Evolutionary conservation across 192 early-diverging fungal species (phyloP).

Genomic region (Rhizoclosmatium globosum): DNA sequence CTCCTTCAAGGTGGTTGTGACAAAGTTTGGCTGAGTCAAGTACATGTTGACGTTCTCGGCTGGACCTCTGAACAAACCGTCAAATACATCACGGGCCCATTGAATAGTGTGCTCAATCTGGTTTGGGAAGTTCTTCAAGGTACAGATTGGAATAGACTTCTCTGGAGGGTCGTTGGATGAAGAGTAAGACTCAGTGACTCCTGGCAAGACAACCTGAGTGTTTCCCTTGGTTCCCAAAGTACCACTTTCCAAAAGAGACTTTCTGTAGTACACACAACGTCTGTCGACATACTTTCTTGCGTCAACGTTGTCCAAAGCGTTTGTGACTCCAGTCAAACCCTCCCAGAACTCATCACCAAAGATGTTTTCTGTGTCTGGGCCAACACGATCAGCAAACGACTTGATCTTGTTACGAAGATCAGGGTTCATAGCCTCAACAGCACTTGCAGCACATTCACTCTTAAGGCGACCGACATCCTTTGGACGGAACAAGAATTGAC

Average conservation of each 20-base stretch:
- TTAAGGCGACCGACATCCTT: constrained; percentile 82
- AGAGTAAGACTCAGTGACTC: constrained; percentile 97
- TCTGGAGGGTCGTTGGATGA: constrained; percentile 98
- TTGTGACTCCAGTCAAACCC: constrained; percentile 88
- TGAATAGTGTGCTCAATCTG: constrained; percentile 89
- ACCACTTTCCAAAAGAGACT: constrained; percentile 95
- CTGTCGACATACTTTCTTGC: constrained; percentile 97
- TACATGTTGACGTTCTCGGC: constrained; percentile 96
- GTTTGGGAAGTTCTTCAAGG: constrained; percentile 97
- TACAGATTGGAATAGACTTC: constrained; percentile 97
- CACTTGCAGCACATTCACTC: constrained; percentile 87
- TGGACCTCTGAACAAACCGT: constrained; percentile 89
- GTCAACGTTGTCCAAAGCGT: constrained; percentile 98
- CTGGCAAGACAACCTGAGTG: constrained; percentile 96
- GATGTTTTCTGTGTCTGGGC: constrained; percentile 90
- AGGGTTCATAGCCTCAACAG: constrained; percentile 94
- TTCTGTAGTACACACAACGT: constrained; percentile 96
- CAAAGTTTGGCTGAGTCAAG: constrained; percentile 84
- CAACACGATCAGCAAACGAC: constrained; percentile 85
- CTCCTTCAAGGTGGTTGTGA: constrained; percentile 80
- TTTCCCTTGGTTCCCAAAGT: constrained; percentile 99
- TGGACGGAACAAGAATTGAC: constrained; percentile 98
- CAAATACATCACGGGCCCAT: constrained; percentile 98
- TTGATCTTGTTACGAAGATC: constrained; percentile 79
- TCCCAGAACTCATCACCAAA: constrained; percentile 95